Percentiles rank a stretch among this genome's conserved stretches.
These are phyloP conservation scores for Globisporangium canariense DNA, from an alignment of 352 stramenopile species.

Conservation along the genomic window DNA sequence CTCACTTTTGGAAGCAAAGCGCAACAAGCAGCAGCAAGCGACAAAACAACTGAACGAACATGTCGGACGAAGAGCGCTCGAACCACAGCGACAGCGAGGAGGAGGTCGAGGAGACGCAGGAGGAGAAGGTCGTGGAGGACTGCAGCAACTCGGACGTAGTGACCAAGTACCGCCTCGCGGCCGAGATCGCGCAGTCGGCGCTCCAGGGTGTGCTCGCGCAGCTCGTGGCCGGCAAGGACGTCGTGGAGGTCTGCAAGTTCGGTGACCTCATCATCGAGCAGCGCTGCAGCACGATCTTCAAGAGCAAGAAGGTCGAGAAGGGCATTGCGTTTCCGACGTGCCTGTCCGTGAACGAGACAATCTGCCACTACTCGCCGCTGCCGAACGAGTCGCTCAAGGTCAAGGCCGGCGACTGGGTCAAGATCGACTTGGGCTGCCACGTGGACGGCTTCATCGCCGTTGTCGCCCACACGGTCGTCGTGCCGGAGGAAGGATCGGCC, in stretches of 20 bases:
- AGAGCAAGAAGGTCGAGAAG: conserved; percentile 97
- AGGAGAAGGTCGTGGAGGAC: conserved; percentile 75
- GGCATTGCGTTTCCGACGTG: conserved; percentile 99
- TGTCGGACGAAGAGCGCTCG: conserved; percentile 51
- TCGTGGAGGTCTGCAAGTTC: conserved; percentile 96
- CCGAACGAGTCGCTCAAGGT: conserved; percentile 74
- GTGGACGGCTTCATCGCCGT: conserved; percentile 99
- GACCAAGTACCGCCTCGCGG: conserved; percentile 97
- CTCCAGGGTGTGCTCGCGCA: conserved; percentile 95
- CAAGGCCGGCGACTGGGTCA: conserved; percentile 86
- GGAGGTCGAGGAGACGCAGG: conserved; percentile 52
- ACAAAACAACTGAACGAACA: conserved; percentile 1
- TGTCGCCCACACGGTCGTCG: conserved; percentile 96
- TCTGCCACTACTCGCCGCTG: conserved; percentile 98
- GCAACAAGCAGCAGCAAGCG: conserved; percentile 7
- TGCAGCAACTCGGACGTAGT: conserved; percentile 91
- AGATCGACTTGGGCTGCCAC: conserved; percentile 98
- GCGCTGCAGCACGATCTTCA: conserved; percentile 92
- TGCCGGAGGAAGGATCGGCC: conserved; percentile 78
- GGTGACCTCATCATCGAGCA: conserved; percentile 82
- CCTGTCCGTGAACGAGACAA: conserved; percentile 98
- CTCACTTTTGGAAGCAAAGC: conserved; percentile 16
- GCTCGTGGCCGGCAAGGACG: conserved; percentile 90
- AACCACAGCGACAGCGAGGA: conserved; percentile 74
- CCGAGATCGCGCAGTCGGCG: conserved; percentile 98